Percentiles rank a stretch among this genome's conserved stretches.
phyloP scores from a whole-genome alignment of 2,329 filamentous ascomycete genomes.

The Ophiostoma sp. region DNA sequence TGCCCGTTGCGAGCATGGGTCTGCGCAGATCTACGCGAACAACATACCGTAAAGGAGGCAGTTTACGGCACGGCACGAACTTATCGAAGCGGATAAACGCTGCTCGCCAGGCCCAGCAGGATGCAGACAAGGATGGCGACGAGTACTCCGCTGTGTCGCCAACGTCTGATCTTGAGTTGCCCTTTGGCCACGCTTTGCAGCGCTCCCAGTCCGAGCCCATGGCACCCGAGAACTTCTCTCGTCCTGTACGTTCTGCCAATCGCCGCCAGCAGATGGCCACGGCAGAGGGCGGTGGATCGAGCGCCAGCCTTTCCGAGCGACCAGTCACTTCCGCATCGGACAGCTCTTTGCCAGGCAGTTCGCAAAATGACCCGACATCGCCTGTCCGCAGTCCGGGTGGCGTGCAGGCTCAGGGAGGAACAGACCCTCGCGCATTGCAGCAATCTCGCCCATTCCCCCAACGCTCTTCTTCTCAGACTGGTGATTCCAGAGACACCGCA shows the following conservation, averaged over 20 bases:
- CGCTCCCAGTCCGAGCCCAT: constrained; percentile 67
- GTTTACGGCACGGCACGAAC: constrained; percentile 70
- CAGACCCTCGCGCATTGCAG: constrained; percentile 20
- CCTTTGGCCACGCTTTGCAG: constrained; percentile 49
- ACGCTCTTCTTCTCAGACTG: constrained; percentile 50
- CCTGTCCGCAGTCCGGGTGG: background rate
- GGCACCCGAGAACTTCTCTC: constrained; percentile 41
- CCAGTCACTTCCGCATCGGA: background rate
- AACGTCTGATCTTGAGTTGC: constrained; percentile 42
- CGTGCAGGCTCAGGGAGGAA: background rate
- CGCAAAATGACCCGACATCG: background rate
- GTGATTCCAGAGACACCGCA: constrained; percentile 42
- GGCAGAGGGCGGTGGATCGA: background rate
- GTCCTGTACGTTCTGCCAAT: constrained; percentile 3
- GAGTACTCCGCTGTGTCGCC: constrained; percentile 40
- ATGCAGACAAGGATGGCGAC: constrained; percentile 45
- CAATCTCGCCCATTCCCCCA: constrained; percentile 43
- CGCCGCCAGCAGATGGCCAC: background rate
- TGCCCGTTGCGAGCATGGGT: constrained; percentile 70
- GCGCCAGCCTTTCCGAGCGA: background rate
- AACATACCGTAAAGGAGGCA: constrained; percentile 80
- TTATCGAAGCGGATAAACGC: constrained; percentile 66
- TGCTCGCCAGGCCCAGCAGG: constrained; percentile 57
- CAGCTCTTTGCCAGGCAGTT: background rate
- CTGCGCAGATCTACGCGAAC: constrained; percentile 87